phyloP scores from a whole-genome alignment of 805 yeast genomes.

The Candida lessepsii region DNA sequence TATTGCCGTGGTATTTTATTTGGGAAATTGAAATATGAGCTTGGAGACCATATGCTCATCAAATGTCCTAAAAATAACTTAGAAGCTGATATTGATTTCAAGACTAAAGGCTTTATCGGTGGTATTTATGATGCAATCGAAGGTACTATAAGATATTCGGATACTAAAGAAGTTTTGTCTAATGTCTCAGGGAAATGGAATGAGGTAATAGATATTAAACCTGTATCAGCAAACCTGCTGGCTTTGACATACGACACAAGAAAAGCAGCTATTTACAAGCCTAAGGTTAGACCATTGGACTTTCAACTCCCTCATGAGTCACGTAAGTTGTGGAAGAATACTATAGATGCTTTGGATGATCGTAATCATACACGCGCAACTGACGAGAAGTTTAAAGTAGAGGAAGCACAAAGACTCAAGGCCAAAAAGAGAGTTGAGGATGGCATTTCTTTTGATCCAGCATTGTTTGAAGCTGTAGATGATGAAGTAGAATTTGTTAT shows the following conservation, averaged over 20 bases:
- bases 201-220: constrained; percentile 69
- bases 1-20: constrained; percentile 91
- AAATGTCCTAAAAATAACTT: constrained; percentile 58
- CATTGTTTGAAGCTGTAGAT: constrained; percentile 47
- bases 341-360: constrained; percentile 73
- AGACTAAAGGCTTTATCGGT: constrained; percentile 89
- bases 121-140: constrained; percentile 90
- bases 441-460: constrained; percentile 79
- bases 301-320: constrained; percentile 86
- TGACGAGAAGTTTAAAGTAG: constrained; percentile 81
- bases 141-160: constrained; percentile 57
- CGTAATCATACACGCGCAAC: constrained; percentile 86
- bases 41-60: constrained; percentile 88
- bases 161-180: constrained; percentile 51
- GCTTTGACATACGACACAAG: constrained; percentile 46
- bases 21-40: constrained; percentile 84
- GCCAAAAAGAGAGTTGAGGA: constrained; percentile 76
- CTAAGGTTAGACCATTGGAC: constrained; percentile 70
- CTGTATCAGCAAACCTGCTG: constrained; percentile 44
- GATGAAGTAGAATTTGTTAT: constrained; percentile 10
- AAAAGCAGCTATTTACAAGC: constrained; percentile 52
- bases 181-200: constrained; percentile 92
- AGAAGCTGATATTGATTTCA: constrained; percentile 84
- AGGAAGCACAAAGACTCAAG: constrained; percentile 74
- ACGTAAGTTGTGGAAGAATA: constrained; percentile 77